A percentile compares a stretch with the other conserved stretches of the same genome.
Evolutionary conservation across 2,329 filamentous ascomycete genomes (phyloP).

Genomic region (Colletotrichum caudatum): DNA sequence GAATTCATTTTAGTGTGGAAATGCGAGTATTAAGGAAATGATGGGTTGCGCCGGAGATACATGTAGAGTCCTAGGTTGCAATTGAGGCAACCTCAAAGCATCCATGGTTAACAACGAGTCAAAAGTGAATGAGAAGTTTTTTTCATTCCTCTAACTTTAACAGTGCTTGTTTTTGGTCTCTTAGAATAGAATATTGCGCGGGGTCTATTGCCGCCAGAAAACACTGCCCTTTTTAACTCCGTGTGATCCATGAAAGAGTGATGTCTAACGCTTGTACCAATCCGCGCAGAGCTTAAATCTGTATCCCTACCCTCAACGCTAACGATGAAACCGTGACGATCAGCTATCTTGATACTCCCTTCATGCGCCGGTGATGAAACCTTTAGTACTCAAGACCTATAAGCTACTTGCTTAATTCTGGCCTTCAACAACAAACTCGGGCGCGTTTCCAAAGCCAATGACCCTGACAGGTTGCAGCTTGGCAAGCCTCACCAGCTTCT

Average conservation of each 20-base stretch:
- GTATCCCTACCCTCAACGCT: neutral
- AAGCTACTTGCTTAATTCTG: neutral
- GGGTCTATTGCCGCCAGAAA: neutral
- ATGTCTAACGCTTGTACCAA: too few relatives aligned
- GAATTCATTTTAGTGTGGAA: neutral
- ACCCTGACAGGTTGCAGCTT: constrained; percentile 28
- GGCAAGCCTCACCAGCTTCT: constrained; percentile 31
- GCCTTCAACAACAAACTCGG: neutral
- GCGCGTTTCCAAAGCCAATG: constrained; percentile 27
- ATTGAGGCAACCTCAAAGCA: neutral
- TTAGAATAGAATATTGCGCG: neutral
- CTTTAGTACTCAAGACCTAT: neutral
- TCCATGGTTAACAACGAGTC: neutral
- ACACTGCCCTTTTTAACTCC: neutral
- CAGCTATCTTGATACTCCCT: neutral
- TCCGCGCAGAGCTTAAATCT: neutral
- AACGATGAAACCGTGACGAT: neutral
- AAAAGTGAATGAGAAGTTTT: neutral
- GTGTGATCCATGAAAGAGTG: neutral
- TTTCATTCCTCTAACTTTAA: too few relatives aligned
- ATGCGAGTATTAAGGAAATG: neutral
- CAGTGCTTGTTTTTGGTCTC: too few relatives aligned
- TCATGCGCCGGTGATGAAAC: neutral
- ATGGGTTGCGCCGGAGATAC: neutral
- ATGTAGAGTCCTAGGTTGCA: neutral